Evolutionary conservation across 768 basidiomycete species (phyloP).

Genomic region (Multifurca ochricompacta): DNA sequence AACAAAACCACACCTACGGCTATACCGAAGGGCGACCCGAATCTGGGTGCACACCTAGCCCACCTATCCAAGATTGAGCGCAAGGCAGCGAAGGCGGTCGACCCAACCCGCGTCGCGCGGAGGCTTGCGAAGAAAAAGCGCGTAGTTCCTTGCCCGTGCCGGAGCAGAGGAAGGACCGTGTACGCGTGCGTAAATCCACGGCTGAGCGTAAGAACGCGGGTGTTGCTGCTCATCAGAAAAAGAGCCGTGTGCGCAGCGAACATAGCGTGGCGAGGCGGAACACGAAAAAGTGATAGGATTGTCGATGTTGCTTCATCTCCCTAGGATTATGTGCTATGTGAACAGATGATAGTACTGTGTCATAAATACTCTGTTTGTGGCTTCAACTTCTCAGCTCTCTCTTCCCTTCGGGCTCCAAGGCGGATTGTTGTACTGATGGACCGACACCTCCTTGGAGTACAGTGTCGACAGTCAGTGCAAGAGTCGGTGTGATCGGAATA

Average conservation of each 20-base stretch:
- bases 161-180: slow-evolving; percentile 36
- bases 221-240: slow-evolving; percentile 30
- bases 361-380: neutral
- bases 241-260: slow-evolving; percentile 45
- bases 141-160: slow-evolving; percentile 43
- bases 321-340: neutral
- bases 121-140: slow-evolving; percentile 85
- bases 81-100: slow-evolving; percentile 70
- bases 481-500: slow-evolving; percentile 20
- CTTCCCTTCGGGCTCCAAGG: slow-evolving; percentile 12
- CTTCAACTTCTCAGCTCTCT: neutral
- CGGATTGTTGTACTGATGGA: slow-evolving; percentile 23
- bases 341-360: neutral
- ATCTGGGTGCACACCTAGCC: slow-evolving; percentile 69
- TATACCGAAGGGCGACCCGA: slow-evolving; percentile 74
- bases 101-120: slow-evolving; percentile 75
- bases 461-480: slow-evolving; percentile 25
- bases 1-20: slow-evolving; percentile 15
- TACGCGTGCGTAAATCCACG: slow-evolving; percentile 39
- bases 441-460: slow-evolving; percentile 27
- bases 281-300: slow-evolving; percentile 40
- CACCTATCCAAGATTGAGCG: slow-evolving; percentile 79
- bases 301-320: neutral
- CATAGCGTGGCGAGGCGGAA: slow-evolving; percentile 49
- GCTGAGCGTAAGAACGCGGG: slow-evolving; percentile 26